A percentile compares a stretch with the other conserved stretches of the same genome.
phyloP scores from a whole-genome alignment of 2,329 filamentous ascomycete genomes.

The Cadophora gregata region DNA sequence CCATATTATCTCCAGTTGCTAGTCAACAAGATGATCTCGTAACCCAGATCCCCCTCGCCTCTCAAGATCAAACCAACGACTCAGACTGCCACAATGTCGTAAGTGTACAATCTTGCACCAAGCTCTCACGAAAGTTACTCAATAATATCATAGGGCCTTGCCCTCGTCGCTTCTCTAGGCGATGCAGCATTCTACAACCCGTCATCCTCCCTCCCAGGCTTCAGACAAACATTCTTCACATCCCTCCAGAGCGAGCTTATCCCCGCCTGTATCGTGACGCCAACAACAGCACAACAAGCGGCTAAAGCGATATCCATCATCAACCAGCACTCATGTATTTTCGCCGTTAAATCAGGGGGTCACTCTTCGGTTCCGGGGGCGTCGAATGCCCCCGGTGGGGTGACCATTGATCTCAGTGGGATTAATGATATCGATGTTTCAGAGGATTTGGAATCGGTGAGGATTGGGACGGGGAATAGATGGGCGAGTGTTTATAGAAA shows the following conservation, averaged over 20 bases:
- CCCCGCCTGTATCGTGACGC: conserved; percentile 34
- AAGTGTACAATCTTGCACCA: background rate
- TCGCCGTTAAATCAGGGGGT: conserved; percentile 34
- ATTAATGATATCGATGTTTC: conserved; percentile 36
- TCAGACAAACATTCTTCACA: conserved; percentile 41
- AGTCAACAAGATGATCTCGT: background rate
- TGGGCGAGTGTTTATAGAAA: conserved; percentile 48
- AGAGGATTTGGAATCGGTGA: conserved; percentile 39
- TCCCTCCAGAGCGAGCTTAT: conserved; percentile 27
- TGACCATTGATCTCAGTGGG: conserved; percentile 54
- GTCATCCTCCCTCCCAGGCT: background rate
- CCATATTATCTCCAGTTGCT: background rate
- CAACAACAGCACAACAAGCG: conserved; percentile 23
- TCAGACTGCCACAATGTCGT: conserved; percentile 21
- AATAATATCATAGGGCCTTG: conserved; percentile 17
- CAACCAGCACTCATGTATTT: conserved; percentile 26
- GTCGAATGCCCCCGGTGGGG: conserved; percentile 55
- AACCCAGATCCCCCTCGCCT: background rate
- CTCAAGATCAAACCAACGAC: background rate
- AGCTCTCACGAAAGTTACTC: background rate
- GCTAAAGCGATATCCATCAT: conserved; percentile 23
- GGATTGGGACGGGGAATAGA: conserved; percentile 46
- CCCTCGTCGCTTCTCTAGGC: conserved; percentile 1
- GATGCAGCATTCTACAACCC: conserved; percentile 14
- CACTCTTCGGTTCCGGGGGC: conserved; percentile 48